These are phyloP conservation scores for Colletotrichum simmondsii DNA, from an alignment of 2,329 filamentous ascomycete species.

Conservation along the genomic window DNA sequence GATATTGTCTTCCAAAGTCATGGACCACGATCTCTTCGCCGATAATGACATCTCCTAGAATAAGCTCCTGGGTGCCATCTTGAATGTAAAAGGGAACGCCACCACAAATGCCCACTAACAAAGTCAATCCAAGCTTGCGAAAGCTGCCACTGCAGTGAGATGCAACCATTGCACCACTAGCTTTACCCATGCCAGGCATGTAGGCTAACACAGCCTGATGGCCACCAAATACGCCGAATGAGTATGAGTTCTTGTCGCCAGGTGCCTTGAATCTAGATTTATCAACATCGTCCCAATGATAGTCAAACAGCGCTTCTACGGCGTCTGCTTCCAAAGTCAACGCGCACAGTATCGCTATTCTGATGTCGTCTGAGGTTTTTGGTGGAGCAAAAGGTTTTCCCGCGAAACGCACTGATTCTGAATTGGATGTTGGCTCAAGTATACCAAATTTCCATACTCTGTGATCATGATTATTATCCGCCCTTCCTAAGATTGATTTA, in stretches of 20 bases:
- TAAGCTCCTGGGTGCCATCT: slow-evolving; percentile 6
- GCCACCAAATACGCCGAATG: slow-evolving; percentile 40
- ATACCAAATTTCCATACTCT: no score
- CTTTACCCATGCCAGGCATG: slow-evolving; percentile 43
- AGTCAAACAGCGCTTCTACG: slow-evolving; percentile 37
- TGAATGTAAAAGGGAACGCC: slow-evolving; percentile 42
- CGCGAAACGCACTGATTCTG: no score
- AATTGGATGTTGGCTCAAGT: no score
- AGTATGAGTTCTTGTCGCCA: slow-evolving; percentile 43
- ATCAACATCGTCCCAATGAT: slow-evolving; percentile 40
- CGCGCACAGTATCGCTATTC: slow-evolving; percentile 43
- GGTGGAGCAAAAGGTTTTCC: no score
- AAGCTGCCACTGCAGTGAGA: slow-evolving; percentile 47
- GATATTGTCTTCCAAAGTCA: slow-evolving; percentile 41
- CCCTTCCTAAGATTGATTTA: no score
- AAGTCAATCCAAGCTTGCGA: slow-evolving; percentile 42
- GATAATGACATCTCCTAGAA: slow-evolving; percentile 48
- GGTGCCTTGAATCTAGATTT: slow-evolving; percentile 35
- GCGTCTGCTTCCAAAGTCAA: slow-evolving; percentile 40
- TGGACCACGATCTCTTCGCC: slow-evolving; percentile 42
- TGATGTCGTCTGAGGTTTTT: slow-evolving; percentile 11
- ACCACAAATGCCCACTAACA: slow-evolving; percentile 54
- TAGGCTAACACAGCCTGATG: slow-evolving; percentile 41
- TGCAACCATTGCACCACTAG: slow-evolving; percentile 38
- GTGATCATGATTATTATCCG: no score